Percentiles rank a stretch among this genome's conserved stretches.
Evolutionary conservation across 1,284 basidiomycete species (phyloP).

Genomic region (Psilocybe mexicana): DNA sequence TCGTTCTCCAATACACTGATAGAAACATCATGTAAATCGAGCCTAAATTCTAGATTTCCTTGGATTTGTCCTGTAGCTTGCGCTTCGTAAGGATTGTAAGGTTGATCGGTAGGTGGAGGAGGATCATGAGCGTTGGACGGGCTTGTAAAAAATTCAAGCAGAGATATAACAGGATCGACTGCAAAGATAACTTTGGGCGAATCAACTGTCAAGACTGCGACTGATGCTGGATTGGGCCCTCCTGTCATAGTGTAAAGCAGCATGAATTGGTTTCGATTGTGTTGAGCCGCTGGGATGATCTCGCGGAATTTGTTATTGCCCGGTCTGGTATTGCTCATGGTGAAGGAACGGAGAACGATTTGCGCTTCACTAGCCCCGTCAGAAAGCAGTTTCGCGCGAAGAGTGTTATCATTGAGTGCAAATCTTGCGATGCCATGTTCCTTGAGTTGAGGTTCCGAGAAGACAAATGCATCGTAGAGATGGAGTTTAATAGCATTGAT

Average conservation of each 20-base stretch:
- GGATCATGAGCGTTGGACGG: conserved; percentile 42
- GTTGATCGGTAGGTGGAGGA: conserved; percentile 19
- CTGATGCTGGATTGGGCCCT: conserved; percentile 54
- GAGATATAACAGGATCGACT: conserved; percentile 88
- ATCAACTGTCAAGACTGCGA: conserved; percentile 89
- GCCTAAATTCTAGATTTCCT: conserved; percentile 61
- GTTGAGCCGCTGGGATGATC: conserved; percentile 90
- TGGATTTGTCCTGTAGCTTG: conserved; percentile 15
- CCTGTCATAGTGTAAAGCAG: conserved; percentile 83
- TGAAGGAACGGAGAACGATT: conserved; percentile 86
- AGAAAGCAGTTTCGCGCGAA: conserved; percentile 84
- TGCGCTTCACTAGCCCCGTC: conserved; percentile 88
- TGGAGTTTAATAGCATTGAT: conserved; percentile 85
- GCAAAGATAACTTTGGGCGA: conserved; percentile 94
- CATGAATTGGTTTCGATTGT: conserved; percentile 95
- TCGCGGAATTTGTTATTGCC: conserved; percentile 90
- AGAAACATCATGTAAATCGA: conserved; percentile 92
- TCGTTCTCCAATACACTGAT: conserved; percentile 91
- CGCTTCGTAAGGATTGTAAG: conserved; percentile 20
- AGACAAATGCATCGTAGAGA: conserved; percentile 79
- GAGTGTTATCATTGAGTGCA: conserved; percentile 77
- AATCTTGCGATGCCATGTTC: conserved; percentile 87
- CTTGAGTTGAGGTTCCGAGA: conserved; percentile 60
- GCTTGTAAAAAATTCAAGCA: conserved; percentile 84
- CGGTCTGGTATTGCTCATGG: conserved; percentile 86